Conservation (phyloP, 345 rosid genomes). For the Excoecaria agallocha region DNA sequence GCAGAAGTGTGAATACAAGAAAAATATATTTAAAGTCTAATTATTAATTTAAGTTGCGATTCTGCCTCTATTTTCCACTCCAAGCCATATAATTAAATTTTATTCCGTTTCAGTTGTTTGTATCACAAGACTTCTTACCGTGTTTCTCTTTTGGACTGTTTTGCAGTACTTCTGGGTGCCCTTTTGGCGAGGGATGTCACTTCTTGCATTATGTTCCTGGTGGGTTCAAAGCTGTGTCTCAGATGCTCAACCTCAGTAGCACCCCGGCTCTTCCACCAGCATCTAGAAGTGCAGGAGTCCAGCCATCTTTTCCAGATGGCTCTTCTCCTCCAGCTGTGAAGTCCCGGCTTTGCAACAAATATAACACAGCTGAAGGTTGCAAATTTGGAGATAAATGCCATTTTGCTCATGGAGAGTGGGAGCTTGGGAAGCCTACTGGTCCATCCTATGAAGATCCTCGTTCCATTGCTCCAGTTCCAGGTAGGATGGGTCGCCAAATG, state of each 20-base stretch:
- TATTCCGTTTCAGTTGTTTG: background rate
- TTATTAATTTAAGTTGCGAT: background rate
- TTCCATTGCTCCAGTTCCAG: constrained; percentile 38
- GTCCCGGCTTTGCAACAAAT: constrained; percentile 64
- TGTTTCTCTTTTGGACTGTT: background rate
- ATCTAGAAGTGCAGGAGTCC: constrained; percentile 53
- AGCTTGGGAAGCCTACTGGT: constrained; percentile 55
- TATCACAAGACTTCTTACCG: background rate
- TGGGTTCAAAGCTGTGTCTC: constrained; percentile 81
- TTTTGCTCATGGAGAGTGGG: constrained; percentile 88
- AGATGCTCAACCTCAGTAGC: constrained; percentile 58
- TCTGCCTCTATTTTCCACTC: background rate
- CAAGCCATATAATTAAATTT: background rate
- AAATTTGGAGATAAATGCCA: constrained; percentile 80
- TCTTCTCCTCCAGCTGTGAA: constrained; percentile 59
- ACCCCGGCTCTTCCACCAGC: constrained; percentile 50
- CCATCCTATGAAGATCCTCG: constrained; percentile 63
- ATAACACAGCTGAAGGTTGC: constrained; percentile 77
- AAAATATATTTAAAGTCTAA: no score
- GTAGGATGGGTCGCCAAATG: constrained; percentile 50
- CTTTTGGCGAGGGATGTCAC: constrained; percentile 97
- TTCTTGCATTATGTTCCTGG: constrained; percentile 97
- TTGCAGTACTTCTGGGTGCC: constrained; percentile 95
- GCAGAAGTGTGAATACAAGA: no score
- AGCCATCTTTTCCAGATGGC: constrained; percentile 52